Base-by-base conservation (phyloP, 2,329 filamentous ascomycete genomes). In the Mycosphaerelloides madeirae region DNA sequence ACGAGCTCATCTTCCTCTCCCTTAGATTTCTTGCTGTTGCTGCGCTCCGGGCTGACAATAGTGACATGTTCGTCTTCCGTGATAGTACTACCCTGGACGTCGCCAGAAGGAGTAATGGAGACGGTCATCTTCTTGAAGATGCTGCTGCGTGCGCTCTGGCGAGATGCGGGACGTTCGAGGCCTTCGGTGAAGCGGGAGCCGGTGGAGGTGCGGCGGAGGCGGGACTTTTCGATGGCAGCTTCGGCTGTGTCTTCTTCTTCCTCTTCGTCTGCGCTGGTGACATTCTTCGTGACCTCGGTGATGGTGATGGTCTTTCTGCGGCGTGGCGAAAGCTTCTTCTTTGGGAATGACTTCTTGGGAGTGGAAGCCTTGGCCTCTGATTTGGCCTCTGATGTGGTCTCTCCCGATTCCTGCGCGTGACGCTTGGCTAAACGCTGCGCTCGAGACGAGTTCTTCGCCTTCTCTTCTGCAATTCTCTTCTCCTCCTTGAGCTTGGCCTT, bases 391-490 rank as follows among this genome's bases (percentile, higher is more conserved):
- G 22, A 25, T 9, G 6, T 25, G 22, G 22, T 5, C 19, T 32
- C 33, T 18, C n/a, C 9, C 2, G n/a, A 3, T 38, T 28, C 35
- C 22, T 31, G 7, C 6, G 28, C 44, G n/a, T 34, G 31, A 25
- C 46, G 44, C 3, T 8, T 32, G 12, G 58, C 58, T 43, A 61
- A 40, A 29, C 61, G 49, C 48, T 47, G 44, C n/a, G 61, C 60
- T 20, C 61, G 55, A 14, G 44, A 40, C 7, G 55, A 59, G 22
- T 46, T 56, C 54, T 55, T 57, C 46, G 55, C 57, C 8, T 51
- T 52, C 45, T 63, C 60, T 33, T 61, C 59, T 22, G 49, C 46
- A 38, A 52, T 51, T 12, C 39, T 48, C 51, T 60, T 61, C 48
- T 61, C 55, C 35, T 49, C 46, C 43, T 50, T 54, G 25, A 64